These are phyloP conservation scores for Rhynchospora breviuscula DNA, from an alignment of 176 grass and related monocot species.

Conservation along the genomic window DNA sequence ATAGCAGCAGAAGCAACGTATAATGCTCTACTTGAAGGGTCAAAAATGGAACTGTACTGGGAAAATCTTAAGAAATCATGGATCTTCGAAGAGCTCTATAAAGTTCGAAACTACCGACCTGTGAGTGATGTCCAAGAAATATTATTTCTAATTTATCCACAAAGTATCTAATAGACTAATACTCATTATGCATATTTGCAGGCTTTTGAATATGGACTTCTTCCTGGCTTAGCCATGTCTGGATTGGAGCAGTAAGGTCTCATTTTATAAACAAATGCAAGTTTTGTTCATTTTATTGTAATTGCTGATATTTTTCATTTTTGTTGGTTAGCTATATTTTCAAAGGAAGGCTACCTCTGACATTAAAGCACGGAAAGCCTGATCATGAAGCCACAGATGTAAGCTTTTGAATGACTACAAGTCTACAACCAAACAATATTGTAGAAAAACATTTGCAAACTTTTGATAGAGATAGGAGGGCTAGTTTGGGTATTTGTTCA, in stretches of 20 bases:
- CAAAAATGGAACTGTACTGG: slow-evolving; percentile 79
- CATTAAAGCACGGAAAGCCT: slow-evolving; percentile 83
- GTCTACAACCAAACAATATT: neutral
- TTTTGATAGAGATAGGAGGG: neutral
- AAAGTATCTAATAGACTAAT: neutral
- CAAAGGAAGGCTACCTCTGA: slow-evolving; percentile 70
- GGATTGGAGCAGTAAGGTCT: slow-evolving; percentile 74
- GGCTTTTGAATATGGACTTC: slow-evolving; percentile 89
- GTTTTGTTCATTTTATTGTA: slow-evolving; percentile 13
- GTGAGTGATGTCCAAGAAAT: slow-evolving; percentile 39
- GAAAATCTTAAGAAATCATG: slow-evolving; percentile 87
- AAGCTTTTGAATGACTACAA: slow-evolving; percentile 29
- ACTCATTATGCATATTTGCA: slow-evolving; percentile 25
- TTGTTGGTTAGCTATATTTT: slow-evolving; percentile 65
- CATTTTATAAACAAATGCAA: slow-evolving; percentile 3
- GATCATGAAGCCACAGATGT: slow-evolving; percentile 92
- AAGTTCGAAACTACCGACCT: slow-evolving; percentile 83
- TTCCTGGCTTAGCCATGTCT: slow-evolving; percentile 84
- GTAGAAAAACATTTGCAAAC: neutral
- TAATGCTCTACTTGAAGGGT: slow-evolving; percentile 61
- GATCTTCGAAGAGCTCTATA: slow-evolving; percentile 96
- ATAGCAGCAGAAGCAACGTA: slow-evolving; percentile 77
- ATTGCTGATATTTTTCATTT: slow-evolving; percentile 22
- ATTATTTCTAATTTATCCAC: neutral
- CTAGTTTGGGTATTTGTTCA: neutral